Evolutionary conservation across 164 flowering plant species (phyloP).

Genomic region (Protea cynaroides): DNA sequence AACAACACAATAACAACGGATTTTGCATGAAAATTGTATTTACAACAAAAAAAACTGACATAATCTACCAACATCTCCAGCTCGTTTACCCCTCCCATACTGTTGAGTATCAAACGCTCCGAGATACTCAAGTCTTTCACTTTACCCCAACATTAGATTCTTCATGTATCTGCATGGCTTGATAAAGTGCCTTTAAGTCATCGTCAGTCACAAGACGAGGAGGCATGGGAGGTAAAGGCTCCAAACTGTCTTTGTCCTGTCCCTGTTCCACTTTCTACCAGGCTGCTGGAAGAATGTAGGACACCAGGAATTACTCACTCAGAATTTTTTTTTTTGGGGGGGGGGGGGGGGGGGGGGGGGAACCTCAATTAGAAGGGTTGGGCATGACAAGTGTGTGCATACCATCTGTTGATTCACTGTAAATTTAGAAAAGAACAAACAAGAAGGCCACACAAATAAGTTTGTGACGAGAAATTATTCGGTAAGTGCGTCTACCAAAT

Average conservation of each 20-base stretch:
- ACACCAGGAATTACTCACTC: neutral
- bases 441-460: too few relatives aligned
- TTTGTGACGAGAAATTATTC: too few relatives aligned
- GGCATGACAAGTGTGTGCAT: too few relatives aligned
- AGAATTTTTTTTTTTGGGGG: too few relatives aligned
- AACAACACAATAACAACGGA: neutral
- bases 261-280: conserved; percentile 58
- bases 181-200: conserved; percentile 64
- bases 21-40: neutral
- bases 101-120: conserved; percentile 80
- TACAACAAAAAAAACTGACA: neutral
- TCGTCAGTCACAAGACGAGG: conserved; percentile 87
- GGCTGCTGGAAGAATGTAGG: conserved; percentile 39
- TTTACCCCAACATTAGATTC: conserved; percentile 43
- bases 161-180: conserved; percentile 78
- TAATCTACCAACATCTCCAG: conserved; percentile 79
- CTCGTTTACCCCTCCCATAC: conserved; percentile 96
- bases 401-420: too few relatives aligned
- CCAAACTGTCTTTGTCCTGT: conserved; percentile 29
- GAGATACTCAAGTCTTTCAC: conserved; percentile 51
- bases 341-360: too few relatives aligned
- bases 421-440: too few relatives aligned
- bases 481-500: too few relatives aligned
- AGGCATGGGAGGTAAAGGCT: conserved; percentile 49
- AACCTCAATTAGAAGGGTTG: too few relatives aligned